phyloP scores from a whole-genome alignment of 805 yeast species.

The Suhomyces prunicola region DNA sequence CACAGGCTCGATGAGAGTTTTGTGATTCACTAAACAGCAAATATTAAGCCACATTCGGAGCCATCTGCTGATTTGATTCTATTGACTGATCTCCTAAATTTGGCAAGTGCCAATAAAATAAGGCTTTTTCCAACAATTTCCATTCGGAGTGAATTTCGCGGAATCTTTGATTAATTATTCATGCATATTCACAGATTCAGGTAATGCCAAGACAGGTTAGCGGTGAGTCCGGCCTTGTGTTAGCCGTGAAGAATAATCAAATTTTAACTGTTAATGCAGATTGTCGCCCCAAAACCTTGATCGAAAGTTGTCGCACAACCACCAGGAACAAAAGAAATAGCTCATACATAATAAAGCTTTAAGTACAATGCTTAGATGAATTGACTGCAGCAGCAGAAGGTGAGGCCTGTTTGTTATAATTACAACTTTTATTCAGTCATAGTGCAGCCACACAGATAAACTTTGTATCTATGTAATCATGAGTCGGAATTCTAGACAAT shows the following conservation, averaged over 20 bases:
- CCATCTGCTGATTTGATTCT: background rate
- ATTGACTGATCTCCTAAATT: background rate
- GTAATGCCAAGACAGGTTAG: background rate
- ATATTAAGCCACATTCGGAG: background rate
- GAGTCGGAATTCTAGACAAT: background rate
- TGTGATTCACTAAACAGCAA: background rate
- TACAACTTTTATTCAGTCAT: background rate
- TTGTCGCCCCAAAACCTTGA: background rate
- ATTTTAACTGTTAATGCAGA: background rate
- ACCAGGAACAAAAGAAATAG: background rate
- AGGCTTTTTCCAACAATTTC: background rate
- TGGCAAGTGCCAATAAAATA: background rate
- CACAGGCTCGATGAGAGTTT: background rate
- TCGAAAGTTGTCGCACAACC: background rate
- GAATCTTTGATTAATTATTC: background rate
- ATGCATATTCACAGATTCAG: background rate
- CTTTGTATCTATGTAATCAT: background rate
- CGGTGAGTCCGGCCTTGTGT: background rate
- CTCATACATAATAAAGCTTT: background rate
- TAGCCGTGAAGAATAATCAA: background rate
- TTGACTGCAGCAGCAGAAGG: background rate
- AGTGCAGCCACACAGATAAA: background rate
- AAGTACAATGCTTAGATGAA: background rate
- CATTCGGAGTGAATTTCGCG: background rate
- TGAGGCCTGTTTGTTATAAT: background rate